These are phyloP conservation scores for Oxytropis ochrocephala DNA, from an alignment of 306 rosid genomes.

Conservation along the genomic window DNA sequence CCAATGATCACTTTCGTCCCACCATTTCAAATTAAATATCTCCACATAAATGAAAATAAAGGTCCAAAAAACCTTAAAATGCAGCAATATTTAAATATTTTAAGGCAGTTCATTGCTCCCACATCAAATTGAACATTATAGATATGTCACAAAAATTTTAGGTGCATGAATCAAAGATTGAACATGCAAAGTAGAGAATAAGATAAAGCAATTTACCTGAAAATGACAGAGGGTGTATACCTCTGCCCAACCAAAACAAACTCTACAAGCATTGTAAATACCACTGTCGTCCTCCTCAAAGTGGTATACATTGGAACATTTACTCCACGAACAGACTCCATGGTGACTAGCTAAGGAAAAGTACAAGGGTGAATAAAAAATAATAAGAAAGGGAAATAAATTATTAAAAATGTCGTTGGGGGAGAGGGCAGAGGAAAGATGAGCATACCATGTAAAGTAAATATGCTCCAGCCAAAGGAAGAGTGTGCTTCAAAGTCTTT, in stretches of 20 bases:
- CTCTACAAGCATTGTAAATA: conserved; percentile 83
- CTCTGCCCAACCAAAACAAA: conserved; percentile 72
- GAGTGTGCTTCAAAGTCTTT: conserved; percentile 69
- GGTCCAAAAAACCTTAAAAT: background rate
- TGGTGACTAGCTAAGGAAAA: conserved; percentile 76
- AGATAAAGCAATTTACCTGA: conserved; percentile 55
- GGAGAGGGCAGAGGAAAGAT: background rate
- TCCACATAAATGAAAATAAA: background rate
- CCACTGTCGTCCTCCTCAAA: conserved; percentile 90
- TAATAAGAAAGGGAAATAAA: background rate
- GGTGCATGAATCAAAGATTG: background rate
- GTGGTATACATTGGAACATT: conserved; percentile 99
- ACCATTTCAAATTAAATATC: background rate
- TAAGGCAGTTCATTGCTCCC: background rate
- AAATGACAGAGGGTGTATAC: conserved; percentile 61
- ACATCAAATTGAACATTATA: background rate
- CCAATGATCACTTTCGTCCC: background rate
- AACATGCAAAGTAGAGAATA: conserved; percentile 11
- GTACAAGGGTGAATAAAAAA: conserved; percentile 25
- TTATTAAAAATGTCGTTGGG: background rate
- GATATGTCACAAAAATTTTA: background rate
- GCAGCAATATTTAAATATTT: background rate
- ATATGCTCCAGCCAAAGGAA: conserved; percentile 84
- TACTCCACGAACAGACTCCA: conserved; percentile 98
- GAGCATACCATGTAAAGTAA: conserved; percentile 80